Evolutionary conservation across 306 rosid species (phyloP), one percentile per base, ranked within the genome.

Genomic region (Myrica gale): DNA sequence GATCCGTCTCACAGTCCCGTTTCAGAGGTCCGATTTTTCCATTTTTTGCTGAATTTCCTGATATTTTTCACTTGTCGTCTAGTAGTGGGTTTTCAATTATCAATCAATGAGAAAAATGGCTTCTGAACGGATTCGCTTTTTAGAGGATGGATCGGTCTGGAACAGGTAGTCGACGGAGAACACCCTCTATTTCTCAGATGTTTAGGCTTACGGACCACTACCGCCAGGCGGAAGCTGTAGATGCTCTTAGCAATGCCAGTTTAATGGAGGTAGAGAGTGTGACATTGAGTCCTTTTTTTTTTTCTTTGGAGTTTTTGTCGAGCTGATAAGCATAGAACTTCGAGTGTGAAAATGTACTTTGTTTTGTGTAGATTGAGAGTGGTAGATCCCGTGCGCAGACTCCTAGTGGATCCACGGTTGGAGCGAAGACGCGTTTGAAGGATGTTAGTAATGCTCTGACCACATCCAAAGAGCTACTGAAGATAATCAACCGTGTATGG

Each of bases 1-100:
- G 98, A 96, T 96, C 99, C 98, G 37, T 90, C 99, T 0, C 98
- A 96, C 44, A 96, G 97, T 80, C 99, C 99, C 6, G 88, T 87
- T 6, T 96, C 96, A 13, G 97, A 95, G 98, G 99, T 95, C 50
- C 26, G 50, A 9, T 42, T 32, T 21, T 39, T 12, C 56, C 37
- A 37, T 55, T 9, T 73, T 55, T 19, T 6, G 16, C 12, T 20
- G 37, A 16, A 19, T 32, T 68, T 77, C 39, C 9, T 73, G 20
- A 60, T 58, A 55, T 53, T 8, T 37, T 50, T 68, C 1, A 69
- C 61, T 13, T 7, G 26, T 21, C 21, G 23, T 4, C 3, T 9
- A 11, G 41, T 20, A 2, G 53, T 48, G 1, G 5, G 37, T 32
- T 48, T 48, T 48, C 53, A 9, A 48, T 48, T 48, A 9, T 48